phyloP scores from a whole-genome alignment of 176 grass and related monocot genomes.

The Aegilops longissima region DNA sequence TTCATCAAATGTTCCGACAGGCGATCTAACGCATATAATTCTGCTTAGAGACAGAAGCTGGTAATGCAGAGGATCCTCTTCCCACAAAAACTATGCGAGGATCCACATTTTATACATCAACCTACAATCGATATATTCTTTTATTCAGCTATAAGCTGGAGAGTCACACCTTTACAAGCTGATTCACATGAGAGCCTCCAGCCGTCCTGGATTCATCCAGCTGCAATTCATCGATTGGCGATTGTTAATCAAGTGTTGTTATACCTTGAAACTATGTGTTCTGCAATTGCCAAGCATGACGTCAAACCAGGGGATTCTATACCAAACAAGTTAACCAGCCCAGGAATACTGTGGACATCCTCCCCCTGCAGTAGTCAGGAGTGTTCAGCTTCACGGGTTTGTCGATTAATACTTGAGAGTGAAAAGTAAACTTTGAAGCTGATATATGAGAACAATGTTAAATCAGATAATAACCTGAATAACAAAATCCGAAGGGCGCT shows the following conservation, averaged over 20 bases:
- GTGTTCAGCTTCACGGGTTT: conserved; percentile 7
- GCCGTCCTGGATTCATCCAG: not conserved
- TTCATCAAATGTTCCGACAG: not conserved
- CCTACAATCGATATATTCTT: not conserved
- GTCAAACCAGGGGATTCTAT: conserved; percentile 95
- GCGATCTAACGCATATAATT: not conserved
- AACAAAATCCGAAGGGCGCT: conserved; percentile 64
- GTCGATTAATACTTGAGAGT: conserved; percentile 2
- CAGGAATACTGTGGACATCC: conserved; percentile 70
- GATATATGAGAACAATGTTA: conserved; percentile 9
- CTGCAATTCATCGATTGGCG: not conserved
- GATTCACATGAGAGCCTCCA: not conserved
- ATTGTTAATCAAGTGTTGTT: not conserved
- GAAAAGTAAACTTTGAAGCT: not conserved
- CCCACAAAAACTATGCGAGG: not conserved
- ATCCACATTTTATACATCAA: not conserved
- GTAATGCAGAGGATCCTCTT: not conserved
- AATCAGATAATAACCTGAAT: conserved; percentile 60
- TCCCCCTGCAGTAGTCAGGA: conserved; percentile 54
- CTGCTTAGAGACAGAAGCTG: not conserved
- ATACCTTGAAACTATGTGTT: conserved; percentile 59
- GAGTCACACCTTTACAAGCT: not conserved
- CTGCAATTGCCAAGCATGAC: conserved; percentile 81
- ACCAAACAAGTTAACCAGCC: conserved; percentile 85
- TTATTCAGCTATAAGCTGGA: not conserved